Evolutionary conservation across 2,329 filamentous ascomycete genomes (phyloP), one percentile per base, ranked within the genome.

Genomic region (Colletotrichum coccodes): DNA sequence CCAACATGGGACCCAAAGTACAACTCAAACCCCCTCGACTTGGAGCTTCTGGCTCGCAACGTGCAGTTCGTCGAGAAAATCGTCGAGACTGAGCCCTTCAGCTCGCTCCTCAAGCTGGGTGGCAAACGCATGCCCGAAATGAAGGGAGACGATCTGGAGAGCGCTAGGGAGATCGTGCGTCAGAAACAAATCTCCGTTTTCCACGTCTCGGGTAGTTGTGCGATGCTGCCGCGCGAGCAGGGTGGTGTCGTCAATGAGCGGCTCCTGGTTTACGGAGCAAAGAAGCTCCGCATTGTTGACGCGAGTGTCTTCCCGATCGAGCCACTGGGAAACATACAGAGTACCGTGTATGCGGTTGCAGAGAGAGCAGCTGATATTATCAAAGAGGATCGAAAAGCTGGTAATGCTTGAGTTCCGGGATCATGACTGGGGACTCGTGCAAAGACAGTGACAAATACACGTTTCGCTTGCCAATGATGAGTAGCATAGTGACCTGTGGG

Each of bases 1-100:
- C 83, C 85, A 0, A 79, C 83, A 6, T 87, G 90, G 72, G 85
- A 90, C 70, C 86, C 87, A 21, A 82, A 83, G 30, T 90, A 84
- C 78, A 84, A 90, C 73, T 82, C 82, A 6, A 78, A 89, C 71
- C 84, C 87, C 5, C 81, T 89, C 30, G 89, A 90, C 72, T 74
- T 90, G 54, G 87, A 89, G 76, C 82, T 80, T 9, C 81, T 88
- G 26, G 80, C 78, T 1, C 78, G 80, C 30, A 80, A 79, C 11
- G 78, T 84, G 6, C 82, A 81, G 44, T 81, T 85, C 63, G 79
- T 84, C 36, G 82, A 78, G 70, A 67, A 68, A 14, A 54, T 79
- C 21, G 72, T 75, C 16, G 86, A 70, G 21, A 79, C 82, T 49
- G 73, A 76, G 0, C 81, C 83, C 0, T 81, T 86, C 62, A 76